Evolutionary conservation across 1,284 basidiomycete genomes (phyloP).

Genomic region (Salmacisia buchloeana): DNA sequence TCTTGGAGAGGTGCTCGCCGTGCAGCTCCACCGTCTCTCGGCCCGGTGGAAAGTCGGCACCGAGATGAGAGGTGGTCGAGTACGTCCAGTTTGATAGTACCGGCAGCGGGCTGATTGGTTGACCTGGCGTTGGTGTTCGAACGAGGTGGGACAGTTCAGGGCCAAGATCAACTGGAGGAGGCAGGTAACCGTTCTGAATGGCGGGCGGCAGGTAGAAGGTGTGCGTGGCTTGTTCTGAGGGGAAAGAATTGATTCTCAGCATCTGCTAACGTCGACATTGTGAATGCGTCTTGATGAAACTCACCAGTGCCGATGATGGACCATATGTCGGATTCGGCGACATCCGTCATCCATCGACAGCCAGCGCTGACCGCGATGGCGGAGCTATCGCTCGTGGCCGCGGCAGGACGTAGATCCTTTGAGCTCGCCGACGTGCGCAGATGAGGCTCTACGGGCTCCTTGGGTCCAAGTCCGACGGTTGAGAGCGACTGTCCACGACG

Average conservation of each 20-base stretch:
- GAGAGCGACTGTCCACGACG: constrained; percentile 39
- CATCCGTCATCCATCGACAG: constrained; percentile 33
- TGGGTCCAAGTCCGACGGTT: constrained; percentile 28
- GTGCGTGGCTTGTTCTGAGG: constrained; percentile 53
- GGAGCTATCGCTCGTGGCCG: constrained; percentile 26
- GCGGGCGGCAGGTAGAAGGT: constrained; percentile 51
- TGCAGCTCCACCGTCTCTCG: constrained; percentile 73
- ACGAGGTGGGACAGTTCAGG: constrained; percentile 33
- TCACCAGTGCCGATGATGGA: constrained; percentile 81
- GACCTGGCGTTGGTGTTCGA: constrained; percentile 52
- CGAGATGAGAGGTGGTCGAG: constrained; percentile 71
- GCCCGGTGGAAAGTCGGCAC: constrained; percentile 10
- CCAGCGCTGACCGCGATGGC: constrained; percentile 24
- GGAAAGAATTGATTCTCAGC: constrained; percentile 21
- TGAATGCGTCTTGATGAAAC: constrained; percentile 29
- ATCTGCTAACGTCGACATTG: constrained; percentile 14
- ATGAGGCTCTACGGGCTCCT: constrained; percentile 19
- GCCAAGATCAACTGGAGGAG: constrained; percentile 18
- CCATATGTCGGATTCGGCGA: constrained; percentile 69
- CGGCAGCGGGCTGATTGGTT: constrained; percentile 37
- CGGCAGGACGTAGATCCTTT: constrained; percentile 13
- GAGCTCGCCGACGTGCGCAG: neutral
- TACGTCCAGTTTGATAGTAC: neutral
- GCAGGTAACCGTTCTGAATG: constrained; percentile 25
- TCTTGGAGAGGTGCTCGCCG: constrained; percentile 80